A percentile compares a stretch with the other conserved stretches of the same genome.
These are phyloP conservation scores for Moelleriella libera DNA, from an alignment of 2,329 filamentous ascomycete species.

Conservation along the genomic window DNA sequence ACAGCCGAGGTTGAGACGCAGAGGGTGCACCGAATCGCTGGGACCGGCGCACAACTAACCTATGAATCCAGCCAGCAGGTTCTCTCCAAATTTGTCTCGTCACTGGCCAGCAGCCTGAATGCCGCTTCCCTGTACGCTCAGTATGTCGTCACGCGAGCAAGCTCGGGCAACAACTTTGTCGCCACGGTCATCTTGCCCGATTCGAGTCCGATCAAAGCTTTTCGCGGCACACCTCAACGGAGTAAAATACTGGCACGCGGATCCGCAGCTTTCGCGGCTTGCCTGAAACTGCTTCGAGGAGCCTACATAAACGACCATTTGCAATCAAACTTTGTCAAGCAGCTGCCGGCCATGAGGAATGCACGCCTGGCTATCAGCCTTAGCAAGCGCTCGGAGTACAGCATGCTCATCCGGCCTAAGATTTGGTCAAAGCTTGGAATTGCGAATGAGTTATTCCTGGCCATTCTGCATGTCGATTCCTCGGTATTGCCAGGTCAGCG, in stretches of 20 bases:
- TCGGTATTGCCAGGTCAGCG: slow-evolving; percentile 40
- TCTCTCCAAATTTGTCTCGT: slow-evolving; percentile 59
- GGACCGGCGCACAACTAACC: slow-evolving; percentile 65
- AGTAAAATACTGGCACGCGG: slow-evolving; percentile 73
- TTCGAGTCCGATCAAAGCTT: slow-evolving; percentile 54
- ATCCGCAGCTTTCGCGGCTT: slow-evolving; percentile 77
- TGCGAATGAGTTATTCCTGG: slow-evolving; percentile 44
- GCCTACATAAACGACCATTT: slow-evolving; percentile 61
- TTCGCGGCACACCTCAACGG: slow-evolving; percentile 45
- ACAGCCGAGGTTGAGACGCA: slow-evolving; percentile 16
- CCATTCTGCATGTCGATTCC: slow-evolving; percentile 42
- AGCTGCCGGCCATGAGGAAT: slow-evolving; percentile 72
- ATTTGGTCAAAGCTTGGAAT: slow-evolving; percentile 44
- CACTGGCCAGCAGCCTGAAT: slow-evolving; percentile 25
- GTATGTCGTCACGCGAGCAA: slow-evolving; percentile 43
- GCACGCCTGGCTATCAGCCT: slow-evolving; percentile 68
- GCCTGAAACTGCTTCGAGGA: slow-evolving; percentile 50
- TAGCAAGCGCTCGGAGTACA: slow-evolving; percentile 60
- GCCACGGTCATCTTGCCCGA: slow-evolving; percentile 72
- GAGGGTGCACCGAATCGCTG: slow-evolving; percentile 43
- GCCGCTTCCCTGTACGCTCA: slow-evolving; percentile 24
- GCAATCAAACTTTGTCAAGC: slow-evolving; percentile 57
- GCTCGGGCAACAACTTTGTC: slow-evolving; percentile 43
- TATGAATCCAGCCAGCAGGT: slow-evolving; percentile 60
- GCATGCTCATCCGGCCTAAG: slow-evolving; percentile 64